Conservation (phyloP, 2,329 filamentous ascomycete species). For the Acrocalymma vagum region DNA sequence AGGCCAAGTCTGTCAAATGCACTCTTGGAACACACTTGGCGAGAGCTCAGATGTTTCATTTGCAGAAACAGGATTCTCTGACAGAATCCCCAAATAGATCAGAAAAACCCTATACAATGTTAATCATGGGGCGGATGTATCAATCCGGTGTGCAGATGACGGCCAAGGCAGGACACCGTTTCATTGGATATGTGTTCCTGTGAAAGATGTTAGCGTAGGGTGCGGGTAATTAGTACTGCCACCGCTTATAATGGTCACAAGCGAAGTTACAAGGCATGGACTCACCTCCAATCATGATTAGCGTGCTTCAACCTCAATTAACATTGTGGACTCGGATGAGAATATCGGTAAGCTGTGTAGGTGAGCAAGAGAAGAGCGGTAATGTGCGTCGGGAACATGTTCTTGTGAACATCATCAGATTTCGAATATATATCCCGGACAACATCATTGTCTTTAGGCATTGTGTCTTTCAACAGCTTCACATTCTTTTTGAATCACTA, state of each 20-base stretch:
- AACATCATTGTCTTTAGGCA: constrained; percentile 4
- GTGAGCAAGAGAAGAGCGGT: constrained; percentile 9
- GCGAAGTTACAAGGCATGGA: not conserved
- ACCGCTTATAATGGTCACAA: constrained; percentile 10
- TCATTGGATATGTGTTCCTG: constrained; percentile 6
- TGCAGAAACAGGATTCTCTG: too few relatives aligned
- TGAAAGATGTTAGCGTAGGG: constrained; percentile 4
- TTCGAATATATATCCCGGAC: constrained; percentile 6
- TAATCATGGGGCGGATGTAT: too few relatives aligned
- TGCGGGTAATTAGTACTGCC: constrained; percentile 15
- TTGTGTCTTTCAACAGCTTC: constrained; percentile 2
- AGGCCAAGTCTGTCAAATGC: too few relatives aligned
- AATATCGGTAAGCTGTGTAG: constrained; percentile 9
- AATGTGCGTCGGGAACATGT: constrained; percentile 3
- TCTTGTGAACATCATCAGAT: not conserved
- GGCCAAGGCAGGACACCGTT: constrained; percentile 4
- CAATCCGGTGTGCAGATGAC: too few relatives aligned
- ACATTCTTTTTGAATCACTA: constrained; percentile 7
- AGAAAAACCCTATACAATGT: too few relatives aligned
- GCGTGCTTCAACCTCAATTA: constrained; percentile 5
- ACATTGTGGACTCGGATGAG: constrained; percentile 6
- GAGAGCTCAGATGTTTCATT: too few relatives aligned
- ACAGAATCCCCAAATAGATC: too few relatives aligned
- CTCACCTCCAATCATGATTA: constrained; percentile 8
- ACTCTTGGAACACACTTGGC: too few relatives aligned